Evolutionary conservation across 2,329 filamentous ascomycete species (phyloP).

Genomic region (Fusarium succisae): DNA sequence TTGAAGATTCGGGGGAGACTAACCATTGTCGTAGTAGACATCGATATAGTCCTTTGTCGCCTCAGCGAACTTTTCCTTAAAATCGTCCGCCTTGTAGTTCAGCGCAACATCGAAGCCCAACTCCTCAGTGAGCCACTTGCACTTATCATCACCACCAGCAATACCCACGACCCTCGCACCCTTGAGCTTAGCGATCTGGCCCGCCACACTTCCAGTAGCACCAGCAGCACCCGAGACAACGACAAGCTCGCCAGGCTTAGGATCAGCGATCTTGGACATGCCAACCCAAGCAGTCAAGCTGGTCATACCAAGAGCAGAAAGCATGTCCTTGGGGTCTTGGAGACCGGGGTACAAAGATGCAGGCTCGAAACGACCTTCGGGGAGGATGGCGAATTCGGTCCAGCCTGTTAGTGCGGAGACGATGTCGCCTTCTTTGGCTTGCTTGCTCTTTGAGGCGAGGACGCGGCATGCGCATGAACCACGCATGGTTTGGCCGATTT

Average conservation of each 20-base stretch:
- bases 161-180: conserved; percentile 71
- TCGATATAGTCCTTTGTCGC: conserved; percentile 69
- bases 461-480: conserved; percentile 69
- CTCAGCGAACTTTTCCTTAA: conserved; percentile 66
- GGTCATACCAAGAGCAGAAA: conserved; percentile 72
- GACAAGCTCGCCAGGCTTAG: conserved; percentile 76
- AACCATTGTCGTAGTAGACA: conserved; percentile 76
- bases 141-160: conserved; percentile 74
- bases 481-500: conserved; percentile 75
- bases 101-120: conserved; percentile 74
- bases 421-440: conserved; percentile 65
- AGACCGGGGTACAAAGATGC: conserved; percentile 53
- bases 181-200: conserved; percentile 80
- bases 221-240: conserved; percentile 82
- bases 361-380: conserved; percentile 59
- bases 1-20: not conserved
- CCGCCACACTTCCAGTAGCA: conserved; percentile 79
- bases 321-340: conserved; percentile 63
- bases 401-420: conserved; percentile 68
- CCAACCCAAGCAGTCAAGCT: conserved; percentile 82
- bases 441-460: conserved; percentile 65
- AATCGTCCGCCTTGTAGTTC: conserved; percentile 75
- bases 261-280: conserved; percentile 72
- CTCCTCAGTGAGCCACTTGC: conserved; percentile 69
- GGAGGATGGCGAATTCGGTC: conserved; percentile 71